Evolutionary conservation across 768 basidiomycete genomes (phyloP).

Genomic region (Rubroboletus satanas): DNA sequence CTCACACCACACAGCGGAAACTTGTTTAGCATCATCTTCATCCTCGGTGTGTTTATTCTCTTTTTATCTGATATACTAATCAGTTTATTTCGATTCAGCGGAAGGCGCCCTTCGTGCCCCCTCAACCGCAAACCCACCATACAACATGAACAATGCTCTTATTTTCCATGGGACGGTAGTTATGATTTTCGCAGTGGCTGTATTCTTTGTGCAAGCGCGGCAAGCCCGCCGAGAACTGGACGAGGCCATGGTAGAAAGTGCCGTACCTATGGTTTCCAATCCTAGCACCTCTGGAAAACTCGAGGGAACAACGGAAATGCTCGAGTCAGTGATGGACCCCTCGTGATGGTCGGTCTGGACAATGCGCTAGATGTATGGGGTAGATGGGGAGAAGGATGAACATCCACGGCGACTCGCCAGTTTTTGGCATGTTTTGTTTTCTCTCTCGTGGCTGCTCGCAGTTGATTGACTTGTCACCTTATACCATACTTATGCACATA

Average conservation of each 20-base stretch:
- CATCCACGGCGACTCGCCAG: not conserved
- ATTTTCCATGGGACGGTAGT: slow-evolving; percentile 62
- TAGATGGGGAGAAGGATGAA: not conserved
- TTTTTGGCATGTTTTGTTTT: not conserved
- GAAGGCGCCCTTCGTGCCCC: slow-evolving; percentile 67
- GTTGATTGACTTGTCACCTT: not conserved
- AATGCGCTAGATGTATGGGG: not conserved
- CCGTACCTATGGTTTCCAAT: not conserved
- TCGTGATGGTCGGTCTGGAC: not conserved
- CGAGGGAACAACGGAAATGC: not conserved
- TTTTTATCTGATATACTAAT: not conserved
- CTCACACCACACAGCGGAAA: slow-evolving; percentile 50
- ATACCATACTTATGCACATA: not conserved
- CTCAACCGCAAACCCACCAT: slow-evolving; percentile 57
- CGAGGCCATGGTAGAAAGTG: slow-evolving; percentile 41
- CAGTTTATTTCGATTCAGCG: slow-evolving; percentile 34
- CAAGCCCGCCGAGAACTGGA: slow-evolving; percentile 64
- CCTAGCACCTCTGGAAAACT: not conserved
- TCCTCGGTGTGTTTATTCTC: slow-evolving; percentile 48
- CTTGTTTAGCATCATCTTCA: slow-evolving; percentile 54
- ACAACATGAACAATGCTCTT: slow-evolving; percentile 65
- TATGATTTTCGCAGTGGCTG: slow-evolving; percentile 33
- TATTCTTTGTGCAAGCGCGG: slow-evolving; percentile 55
- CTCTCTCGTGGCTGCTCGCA: not conserved
- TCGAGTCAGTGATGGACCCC: not conserved